Evolutionary conservation across 2,329 filamentous ascomycete genomes (phyloP), one percentile per base, ranked within the genome.

Genomic region (Alternaria brassicicola): DNA sequence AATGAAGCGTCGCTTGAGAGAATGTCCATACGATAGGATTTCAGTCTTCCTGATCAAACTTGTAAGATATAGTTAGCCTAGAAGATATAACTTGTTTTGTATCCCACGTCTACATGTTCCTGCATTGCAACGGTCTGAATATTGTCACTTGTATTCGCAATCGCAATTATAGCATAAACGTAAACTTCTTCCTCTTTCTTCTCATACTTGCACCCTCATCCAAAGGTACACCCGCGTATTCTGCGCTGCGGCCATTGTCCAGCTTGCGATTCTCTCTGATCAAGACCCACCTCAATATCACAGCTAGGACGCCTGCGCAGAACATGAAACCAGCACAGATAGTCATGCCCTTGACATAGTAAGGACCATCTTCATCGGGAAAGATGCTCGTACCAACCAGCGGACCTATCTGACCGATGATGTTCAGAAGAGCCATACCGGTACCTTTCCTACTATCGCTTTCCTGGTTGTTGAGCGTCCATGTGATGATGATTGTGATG

Each of bases 381-480:
- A 85, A 86, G n/a, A 86, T 69, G 56, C 82, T 78, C n/a, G 81
- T 83, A 0, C 84, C 84, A 0, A 85, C 66, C 9, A 86, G 77
- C 2, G 92, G 91, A 0, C 92, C 92, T 63, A 88, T 89, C 78
- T 96, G 92, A 1, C 92, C 93, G 13, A 97, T 83, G 33, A 92
- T 70, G 76, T 97, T 93, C 71, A 97, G 76, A 30, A 97, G 82
- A 1, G 90, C 91, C 69, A 96, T 91, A 1, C 89, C 91, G 1
- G 87, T 87, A 0, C 91, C 91, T 65, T 90, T 89, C 6, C 87
- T 85, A 50, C 85, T 86, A 61, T 88, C 86, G 12, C 82, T 87
- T 52, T 84, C 79, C 72, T 95, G 91, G 76, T 96, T 97, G 73
- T 96, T 96, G 71, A 97, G 86, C 33, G 86, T 91, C 93, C 93